phyloP scores from a whole-genome alignment of 805 yeast species.

The Cyberlindnera veronae region DNA sequence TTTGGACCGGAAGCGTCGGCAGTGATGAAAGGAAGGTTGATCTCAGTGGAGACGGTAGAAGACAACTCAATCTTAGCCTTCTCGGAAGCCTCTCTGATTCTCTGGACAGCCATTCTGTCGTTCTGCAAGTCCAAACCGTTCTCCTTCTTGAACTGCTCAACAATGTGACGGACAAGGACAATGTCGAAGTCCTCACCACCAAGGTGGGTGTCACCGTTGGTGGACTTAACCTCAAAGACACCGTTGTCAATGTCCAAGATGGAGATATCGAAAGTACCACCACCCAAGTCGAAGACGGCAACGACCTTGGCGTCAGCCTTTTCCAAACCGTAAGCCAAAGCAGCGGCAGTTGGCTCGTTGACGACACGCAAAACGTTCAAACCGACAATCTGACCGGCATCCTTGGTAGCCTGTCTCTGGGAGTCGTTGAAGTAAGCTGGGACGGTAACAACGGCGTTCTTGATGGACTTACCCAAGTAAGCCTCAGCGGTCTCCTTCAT shows the following conservation, averaged over 20 bases:
- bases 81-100: slow-evolving; percentile 79
- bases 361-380: slow-evolving; percentile 91
- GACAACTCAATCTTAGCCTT: slow-evolving; percentile 74
- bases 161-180: slow-evolving; percentile 52
- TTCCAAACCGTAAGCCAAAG: slow-evolving; percentile 94
- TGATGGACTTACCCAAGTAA: slow-evolving; percentile 48
- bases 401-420: slow-evolving; percentile 97
- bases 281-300: slow-evolving; percentile 71
- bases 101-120: slow-evolving; percentile 54
- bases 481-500: slow-evolving; percentile 66
- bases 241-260: slow-evolving; percentile 75
- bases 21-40: slow-evolving; percentile 69
- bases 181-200: slow-evolving; percentile 75
- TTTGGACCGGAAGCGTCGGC: slow-evolving; percentile 44
- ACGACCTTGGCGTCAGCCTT: slow-evolving; percentile 47
- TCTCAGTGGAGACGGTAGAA: slow-evolving; percentile 56
- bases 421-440: slow-evolving; percentile 98
- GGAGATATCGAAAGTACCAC: slow-evolving; percentile 83
- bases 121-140: slow-evolving; percentile 32
- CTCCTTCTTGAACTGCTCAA: slow-evolving; percentile 52
- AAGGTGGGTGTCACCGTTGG: slow-evolving; percentile 80
- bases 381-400: slow-evolving; percentile 96
- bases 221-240: slow-evolving; percentile 77
- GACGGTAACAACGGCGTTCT: slow-evolving; percentile 83
- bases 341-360: slow-evolving; percentile 97